phyloP scores from a whole-genome alignment of 495 filamentous ascomycete species.

The Penicillium paxilli region DNA sequence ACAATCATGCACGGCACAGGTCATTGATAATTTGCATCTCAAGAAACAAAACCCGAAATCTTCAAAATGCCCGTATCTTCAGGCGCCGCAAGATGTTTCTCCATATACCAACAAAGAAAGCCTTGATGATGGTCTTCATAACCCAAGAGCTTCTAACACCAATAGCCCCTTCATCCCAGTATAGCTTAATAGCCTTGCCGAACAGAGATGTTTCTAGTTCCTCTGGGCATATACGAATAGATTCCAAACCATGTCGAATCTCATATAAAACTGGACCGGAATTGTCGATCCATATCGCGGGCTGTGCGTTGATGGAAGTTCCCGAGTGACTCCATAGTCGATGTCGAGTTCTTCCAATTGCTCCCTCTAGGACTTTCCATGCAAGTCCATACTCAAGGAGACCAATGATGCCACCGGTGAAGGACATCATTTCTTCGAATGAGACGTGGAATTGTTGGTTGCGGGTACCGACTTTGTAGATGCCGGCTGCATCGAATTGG shows the following conservation, averaged over 20 bases:
- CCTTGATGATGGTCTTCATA: slow-evolving; percentile 11
- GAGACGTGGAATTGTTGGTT: slow-evolving; percentile 21
- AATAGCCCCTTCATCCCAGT: slow-evolving; percentile 19
- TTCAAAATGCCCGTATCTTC: slow-evolving; percentile 7
- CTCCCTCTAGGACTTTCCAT: slow-evolving; percentile 13
- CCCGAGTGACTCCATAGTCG: slow-evolving; percentile 10
- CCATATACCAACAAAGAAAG: slow-evolving; percentile 21
- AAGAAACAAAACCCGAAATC: background rate
- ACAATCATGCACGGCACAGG: too few relatives aligned
- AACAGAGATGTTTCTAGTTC: slow-evolving; percentile 18
- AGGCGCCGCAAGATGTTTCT: slow-evolving; percentile 6
- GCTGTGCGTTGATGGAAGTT: slow-evolving; percentile 4
- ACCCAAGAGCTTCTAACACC: background rate
- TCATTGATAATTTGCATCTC: too few relatives aligned
- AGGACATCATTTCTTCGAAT: slow-evolving; percentile 25
- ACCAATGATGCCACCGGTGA: slow-evolving; percentile 17
- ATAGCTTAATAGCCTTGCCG: slow-evolving; percentile 15
- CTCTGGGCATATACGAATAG: slow-evolving; percentile 12
- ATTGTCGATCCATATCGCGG: slow-evolving; percentile 21
- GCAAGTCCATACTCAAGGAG: slow-evolving; percentile 23
- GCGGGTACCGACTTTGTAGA: slow-evolving; percentile 23
- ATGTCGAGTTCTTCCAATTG: slow-evolving; percentile 11
- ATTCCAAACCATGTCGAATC: slow-evolving; percentile 14
- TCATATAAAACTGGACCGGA: slow-evolving; percentile 21
- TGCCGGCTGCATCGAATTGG: slow-evolving; percentile 23